Conservation (phyloP, 345 rosid species). For the Isatis tinctoria region DNA sequence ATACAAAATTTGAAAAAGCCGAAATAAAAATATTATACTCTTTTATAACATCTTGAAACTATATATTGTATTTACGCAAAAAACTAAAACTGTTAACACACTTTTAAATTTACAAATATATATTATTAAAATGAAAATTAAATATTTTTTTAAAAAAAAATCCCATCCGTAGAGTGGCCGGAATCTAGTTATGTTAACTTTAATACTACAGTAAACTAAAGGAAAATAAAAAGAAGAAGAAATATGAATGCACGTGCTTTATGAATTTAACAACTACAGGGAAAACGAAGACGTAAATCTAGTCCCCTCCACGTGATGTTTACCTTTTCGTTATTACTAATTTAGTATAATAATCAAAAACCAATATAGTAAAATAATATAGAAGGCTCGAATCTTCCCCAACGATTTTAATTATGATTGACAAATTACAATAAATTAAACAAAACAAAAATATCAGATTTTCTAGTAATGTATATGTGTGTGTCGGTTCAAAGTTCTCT, state of each 20-base stretch:
- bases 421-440: neutral
- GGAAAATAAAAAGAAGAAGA: neutral
- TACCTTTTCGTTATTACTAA: neutral
- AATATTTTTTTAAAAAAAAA: too few species aligned
- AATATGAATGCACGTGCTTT: constrained; percentile 26
- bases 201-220: neutral
- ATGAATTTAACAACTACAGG: neutral
- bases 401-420: neutral
- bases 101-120: too few species aligned
- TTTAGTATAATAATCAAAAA: neutral
- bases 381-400: neutral
- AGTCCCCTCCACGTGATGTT: constrained; percentile 21
- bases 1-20: too few species aligned
- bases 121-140: too few species aligned
- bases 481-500: neutral
- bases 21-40: too few species aligned
- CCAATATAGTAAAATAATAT: too few species aligned
- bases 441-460: neutral
- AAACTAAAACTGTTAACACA: too few species aligned
- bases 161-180: too few species aligned
- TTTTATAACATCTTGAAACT: too few species aligned
- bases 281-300: neutral
- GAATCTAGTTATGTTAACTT: too few species aligned
- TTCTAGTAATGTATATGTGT: neutral
- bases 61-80: too few species aligned